Percentiles rank a stretch among this genome's conserved stretches.
Evolutionary conservation across 75 land plant species (phyloP).

Genomic region (Pinus taeda): DNA sequence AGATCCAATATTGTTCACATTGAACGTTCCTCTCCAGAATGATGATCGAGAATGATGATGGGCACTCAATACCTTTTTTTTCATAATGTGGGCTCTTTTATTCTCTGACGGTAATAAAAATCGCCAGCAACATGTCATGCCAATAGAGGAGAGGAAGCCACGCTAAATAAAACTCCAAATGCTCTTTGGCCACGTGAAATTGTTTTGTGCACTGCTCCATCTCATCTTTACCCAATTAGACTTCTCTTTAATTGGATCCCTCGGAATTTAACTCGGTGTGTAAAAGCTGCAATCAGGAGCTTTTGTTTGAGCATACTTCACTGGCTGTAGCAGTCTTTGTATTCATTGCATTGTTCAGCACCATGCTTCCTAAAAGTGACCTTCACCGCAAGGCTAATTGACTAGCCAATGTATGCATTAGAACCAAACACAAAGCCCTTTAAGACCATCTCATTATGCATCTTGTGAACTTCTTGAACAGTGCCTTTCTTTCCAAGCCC

Average conservation of each 20-base stretch:
- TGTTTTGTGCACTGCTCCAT: too few relatives aligned
- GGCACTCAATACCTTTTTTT: too few relatives aligned
- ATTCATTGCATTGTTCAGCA: background rate
- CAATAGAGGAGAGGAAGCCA: too few relatives aligned
- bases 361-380: slow-evolving; percentile 4
- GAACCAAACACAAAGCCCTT: background rate
- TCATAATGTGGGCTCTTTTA: too few relatives aligned
- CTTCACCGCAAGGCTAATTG: background rate
- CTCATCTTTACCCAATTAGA: background rate
- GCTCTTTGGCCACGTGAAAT: too few relatives aligned
- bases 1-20: too few relatives aligned
- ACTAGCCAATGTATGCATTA: background rate
- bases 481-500: slow-evolving; percentile 6
- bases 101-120: too few relatives aligned
- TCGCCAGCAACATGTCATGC: too few relatives aligned
- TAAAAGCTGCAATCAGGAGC: background rate
- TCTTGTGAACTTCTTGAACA: slow-evolving; percentile 8
- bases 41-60: too few relatives aligned
- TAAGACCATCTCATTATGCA: background rate
- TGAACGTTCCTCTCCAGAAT: too few relatives aligned
- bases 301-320: background rate
- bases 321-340: background rate
- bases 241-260: background rate
- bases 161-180: too few relatives aligned
- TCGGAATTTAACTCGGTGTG: background rate